Evolutionary conservation across 208 protist genomes (phyloP), one percentile per base, ranked within the genome.

Genomic region (Trypanosoma platydactyli): DNA sequence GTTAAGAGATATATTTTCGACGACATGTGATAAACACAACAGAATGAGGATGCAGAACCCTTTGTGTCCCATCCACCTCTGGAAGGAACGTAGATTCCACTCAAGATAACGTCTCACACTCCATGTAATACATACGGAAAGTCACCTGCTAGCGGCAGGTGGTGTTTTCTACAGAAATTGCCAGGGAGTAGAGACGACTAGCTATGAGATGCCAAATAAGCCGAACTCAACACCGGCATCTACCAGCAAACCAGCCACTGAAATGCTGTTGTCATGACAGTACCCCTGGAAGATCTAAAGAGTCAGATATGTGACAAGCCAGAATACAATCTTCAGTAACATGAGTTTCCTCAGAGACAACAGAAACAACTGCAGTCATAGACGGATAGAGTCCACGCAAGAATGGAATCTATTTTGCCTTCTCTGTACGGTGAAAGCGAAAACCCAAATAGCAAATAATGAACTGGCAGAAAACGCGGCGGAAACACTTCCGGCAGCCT

Each of bases 361-460:
- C n/a, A 30, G 58, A 38, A 53, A 61, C 51, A 42, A 38, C 40
- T 27, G 13, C 41, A n/a, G 51, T 42, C 13, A 58, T 16, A 45
- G 58, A 73, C 9, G 66, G 51, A 18, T 51, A 64, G 11, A 73
- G 41, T 15, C 67, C 67, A 46, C 67, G 67, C 56, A 73, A 56
- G 27, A 73, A 66, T 4, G 58, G 29, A 24, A 66, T n/a, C 67
- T 59, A 73, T n/a, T 53, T 58, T 22, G 25, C 15, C 18, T n/a
- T n/a, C 42, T 66, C 51, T 9, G 54, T 38, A 29, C 57, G 48
- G 6, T 33, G 4, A 30, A 42, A 64, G 54, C 18, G 38, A 40
- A 67, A 27, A 29, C 42, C 27, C 42, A 20, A 45, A 61, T 40
- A 41, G 67, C 18, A 0, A 51, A 13, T 35, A 38, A 58, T 22